Evolutionary conservation across 2,329 filamentous ascomycete genomes (phyloP).

Genomic region (Paraconiothyrium sp.): DNA sequence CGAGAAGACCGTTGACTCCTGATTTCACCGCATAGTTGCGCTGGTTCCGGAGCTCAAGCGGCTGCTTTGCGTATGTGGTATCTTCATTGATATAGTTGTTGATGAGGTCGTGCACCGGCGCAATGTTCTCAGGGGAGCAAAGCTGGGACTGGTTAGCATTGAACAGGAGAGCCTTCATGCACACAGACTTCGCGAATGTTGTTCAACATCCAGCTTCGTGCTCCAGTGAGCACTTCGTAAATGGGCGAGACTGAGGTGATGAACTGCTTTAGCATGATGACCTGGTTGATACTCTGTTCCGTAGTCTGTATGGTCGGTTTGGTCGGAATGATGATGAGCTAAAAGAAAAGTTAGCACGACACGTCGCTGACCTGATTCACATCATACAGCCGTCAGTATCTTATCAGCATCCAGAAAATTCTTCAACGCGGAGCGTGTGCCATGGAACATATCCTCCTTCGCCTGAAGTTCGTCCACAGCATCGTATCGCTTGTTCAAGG

Average conservation of each 20-base stretch:
- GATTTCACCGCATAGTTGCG: conserved; percentile 89
- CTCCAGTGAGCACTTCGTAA: conserved; percentile 72
- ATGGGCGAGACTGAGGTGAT: conserved; percentile 73
- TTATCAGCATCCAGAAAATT: conserved; percentile 81
- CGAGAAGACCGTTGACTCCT: conserved; percentile 84
- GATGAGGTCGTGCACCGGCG: conserved; percentile 71
- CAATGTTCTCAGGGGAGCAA: conserved; percentile 71
- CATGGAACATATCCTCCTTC: conserved; percentile 86
- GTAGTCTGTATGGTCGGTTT: conserved; percentile 72
- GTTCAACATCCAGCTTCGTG: conserved; percentile 70
- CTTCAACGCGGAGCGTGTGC: conserved; percentile 79
- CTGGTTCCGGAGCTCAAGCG: conserved; percentile 89
- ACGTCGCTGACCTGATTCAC: conserved; percentile 13
- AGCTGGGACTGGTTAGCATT: conserved; percentile 52
- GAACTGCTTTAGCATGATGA: conserved; percentile 88
- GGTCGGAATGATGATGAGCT: conserved; percentile 77
- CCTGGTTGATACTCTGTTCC: conserved; percentile 84
- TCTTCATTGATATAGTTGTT: conserved; percentile 79
- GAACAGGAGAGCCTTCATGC: neutral
- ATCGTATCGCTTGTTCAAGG: conserved; percentile 78
- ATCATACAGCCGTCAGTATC: conserved; percentile 74
- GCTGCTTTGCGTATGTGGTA: conserved; percentile 77
- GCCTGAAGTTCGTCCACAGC: conserved; percentile 83
- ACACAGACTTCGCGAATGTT: conserved; percentile 68
- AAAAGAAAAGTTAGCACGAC: conserved; percentile 40